Evolutionary conservation across 176 grass and related monocot genomes (phyloP).

Genomic region (Leersia perrieri): DNA sequence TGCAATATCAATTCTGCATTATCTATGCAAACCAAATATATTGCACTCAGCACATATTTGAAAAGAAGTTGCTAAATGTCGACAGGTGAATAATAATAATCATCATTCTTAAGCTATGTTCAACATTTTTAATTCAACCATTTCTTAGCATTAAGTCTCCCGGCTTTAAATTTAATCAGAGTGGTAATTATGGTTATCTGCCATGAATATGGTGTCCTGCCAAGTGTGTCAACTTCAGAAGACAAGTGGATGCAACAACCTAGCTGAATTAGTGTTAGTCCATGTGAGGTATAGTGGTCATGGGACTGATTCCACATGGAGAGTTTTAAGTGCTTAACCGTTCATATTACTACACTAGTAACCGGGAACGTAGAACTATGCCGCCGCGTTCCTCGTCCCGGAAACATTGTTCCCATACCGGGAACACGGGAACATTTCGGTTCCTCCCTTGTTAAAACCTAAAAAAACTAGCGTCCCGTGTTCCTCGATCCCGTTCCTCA

Average conservation of each 20-base stretch:
- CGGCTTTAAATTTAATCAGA: not conserved
- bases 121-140: not conserved
- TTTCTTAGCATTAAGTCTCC: not conserved
- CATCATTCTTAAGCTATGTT: not conserved
- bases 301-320: not conserved
- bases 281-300: not conserved
- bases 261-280: not conserved
- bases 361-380: no score
- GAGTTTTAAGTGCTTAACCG: not conserved
- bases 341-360: no score
- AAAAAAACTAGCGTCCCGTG: no score
- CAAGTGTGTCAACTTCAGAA: not conserved
- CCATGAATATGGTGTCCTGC: not conserved
- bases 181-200: not conserved
- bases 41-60: not conserved
- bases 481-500: no score
- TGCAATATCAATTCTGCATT: conserved; percentile 10
- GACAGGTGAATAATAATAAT: conserved; percentile 20
- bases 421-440: no score
- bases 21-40: not conserved
- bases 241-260: not conserved
- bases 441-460: no score
- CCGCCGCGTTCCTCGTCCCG: no score
- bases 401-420: no score
- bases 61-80: conserved; percentile 15